phyloP scores from a whole-genome alignment of 2,329 filamentous ascomycete species.

The Alternaria novae-zelandiae region DNA sequence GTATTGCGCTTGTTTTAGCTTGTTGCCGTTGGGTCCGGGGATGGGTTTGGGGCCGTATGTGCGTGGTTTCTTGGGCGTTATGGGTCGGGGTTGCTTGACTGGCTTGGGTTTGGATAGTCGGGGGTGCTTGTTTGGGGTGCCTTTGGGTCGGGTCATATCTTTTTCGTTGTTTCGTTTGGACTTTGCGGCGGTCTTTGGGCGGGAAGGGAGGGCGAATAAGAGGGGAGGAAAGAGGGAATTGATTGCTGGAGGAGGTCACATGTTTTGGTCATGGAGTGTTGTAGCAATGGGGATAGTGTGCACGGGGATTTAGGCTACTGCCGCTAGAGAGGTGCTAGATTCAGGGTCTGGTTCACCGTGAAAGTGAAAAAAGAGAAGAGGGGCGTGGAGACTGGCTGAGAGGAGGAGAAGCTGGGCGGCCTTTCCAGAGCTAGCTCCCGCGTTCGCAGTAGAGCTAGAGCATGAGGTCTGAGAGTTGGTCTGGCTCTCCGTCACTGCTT shows the following conservation, averaged over 20 bases:
- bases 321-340: background rate
- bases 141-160: background rate
- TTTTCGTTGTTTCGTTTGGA: background rate
- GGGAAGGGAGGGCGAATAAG: background rate
- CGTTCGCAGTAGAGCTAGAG: background rate
- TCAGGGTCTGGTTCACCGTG: background rate
- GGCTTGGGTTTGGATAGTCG: background rate
- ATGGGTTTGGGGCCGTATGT: background rate
- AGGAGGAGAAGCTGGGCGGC: background rate
- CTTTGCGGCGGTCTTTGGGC: background rate
- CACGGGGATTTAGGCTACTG: background rate
- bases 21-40: background rate
- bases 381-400: background rate
- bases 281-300: background rate
- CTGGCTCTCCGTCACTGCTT: background rate
- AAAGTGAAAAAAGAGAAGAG: background rate
- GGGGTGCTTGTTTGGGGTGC: background rate
- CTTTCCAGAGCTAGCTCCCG: background rate
- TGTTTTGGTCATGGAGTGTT: background rate
- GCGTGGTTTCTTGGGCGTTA: background rate
- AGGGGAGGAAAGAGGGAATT: background rate
- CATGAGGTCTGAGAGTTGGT: background rate
- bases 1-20: slow-evolving; percentile 15
- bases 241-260: background rate
- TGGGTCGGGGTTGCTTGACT: background rate